Evolutionary conservation across 345 rosid species (phyloP).

Genomic region (Moricandia arvensis): DNA sequence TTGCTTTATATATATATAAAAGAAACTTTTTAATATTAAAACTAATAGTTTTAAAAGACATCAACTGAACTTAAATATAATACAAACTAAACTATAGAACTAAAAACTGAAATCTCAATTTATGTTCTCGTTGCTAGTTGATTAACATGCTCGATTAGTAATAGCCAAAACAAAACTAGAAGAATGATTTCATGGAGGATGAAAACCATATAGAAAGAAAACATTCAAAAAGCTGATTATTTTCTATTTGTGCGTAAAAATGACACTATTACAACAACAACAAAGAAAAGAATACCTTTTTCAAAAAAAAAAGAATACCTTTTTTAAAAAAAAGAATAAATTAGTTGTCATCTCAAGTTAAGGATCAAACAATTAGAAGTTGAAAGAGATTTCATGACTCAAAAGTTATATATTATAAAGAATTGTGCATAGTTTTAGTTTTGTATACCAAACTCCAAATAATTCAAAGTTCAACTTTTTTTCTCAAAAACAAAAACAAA

Average conservation of each 20-base stretch:
- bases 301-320: too few relatives aligned
- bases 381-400: background rate
- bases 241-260: background rate
- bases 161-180: background rate
- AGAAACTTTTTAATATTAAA: background rate
- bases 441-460: background rate
- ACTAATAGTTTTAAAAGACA: background rate
- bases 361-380: background rate
- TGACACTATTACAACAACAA: background rate
- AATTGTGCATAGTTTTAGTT: background rate
- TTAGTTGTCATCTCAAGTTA: background rate
- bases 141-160: background rate
- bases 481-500: background rate
- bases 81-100: background rate
- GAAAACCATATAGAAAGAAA: background rate
- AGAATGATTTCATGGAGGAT: background rate
- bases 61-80: background rate
- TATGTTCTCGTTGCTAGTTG: background rate
- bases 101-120: background rate
- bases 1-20: background rate
- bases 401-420: background rate
- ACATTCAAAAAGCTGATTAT: background rate
- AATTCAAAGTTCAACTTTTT: background rate
- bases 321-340: background rate
- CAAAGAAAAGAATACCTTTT: background rate